These are phyloP conservation scores for Glycyrrhiza uralensis DNA, from an alignment of 306 rosid genomes.

Conservation along the genomic window DNA sequence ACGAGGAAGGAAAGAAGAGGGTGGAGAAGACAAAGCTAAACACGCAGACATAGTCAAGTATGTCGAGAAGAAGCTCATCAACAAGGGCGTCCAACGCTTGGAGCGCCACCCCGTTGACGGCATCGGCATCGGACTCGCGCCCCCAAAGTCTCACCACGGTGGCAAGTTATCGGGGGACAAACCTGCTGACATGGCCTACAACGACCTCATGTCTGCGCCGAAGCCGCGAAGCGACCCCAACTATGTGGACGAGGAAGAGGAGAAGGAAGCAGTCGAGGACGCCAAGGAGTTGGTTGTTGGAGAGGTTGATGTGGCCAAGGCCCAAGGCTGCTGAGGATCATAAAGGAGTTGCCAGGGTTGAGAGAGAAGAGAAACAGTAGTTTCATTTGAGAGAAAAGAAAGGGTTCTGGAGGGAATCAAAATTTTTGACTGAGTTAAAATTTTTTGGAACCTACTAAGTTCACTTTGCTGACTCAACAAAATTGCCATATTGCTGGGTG, in stretches of 20 bases:
- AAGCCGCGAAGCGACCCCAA: constrained; percentile 74
- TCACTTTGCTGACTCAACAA: too few relatives aligned
- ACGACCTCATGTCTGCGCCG: constrained; percentile 48
- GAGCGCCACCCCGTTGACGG: constrained; percentile 76
- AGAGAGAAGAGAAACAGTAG: too few relatives aligned
- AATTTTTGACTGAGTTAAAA: too few relatives aligned
- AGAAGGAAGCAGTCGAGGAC: constrained; percentile 28
- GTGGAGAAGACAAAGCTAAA: constrained; percentile 50
- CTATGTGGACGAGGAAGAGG: constrained; percentile 60
- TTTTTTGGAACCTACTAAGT: too few relatives aligned
- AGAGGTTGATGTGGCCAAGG: constrained; percentile 58
- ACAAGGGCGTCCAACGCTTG: constrained; percentile 58
- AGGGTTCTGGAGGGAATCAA: too few relatives aligned
- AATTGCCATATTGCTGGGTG: too few relatives aligned
- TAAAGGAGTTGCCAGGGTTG: constrained; percentile 55
- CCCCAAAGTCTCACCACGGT: constrained; percentile 69
- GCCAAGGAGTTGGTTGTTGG: constrained; percentile 48
- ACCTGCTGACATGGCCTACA: constrained; percentile 41
- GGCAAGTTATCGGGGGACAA: constrained; percentile 94
- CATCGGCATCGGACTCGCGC: constrained; percentile 39
- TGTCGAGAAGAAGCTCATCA: constrained; percentile 64
- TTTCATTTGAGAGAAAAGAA: too few relatives aligned
- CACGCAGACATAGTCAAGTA: constrained; percentile 57
- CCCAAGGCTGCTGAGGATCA: constrained; percentile 33
- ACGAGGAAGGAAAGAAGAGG: constrained; percentile 64